These are phyloP conservation scores for Leccinum imitatum DNA, from an alignment of 768 basidiomycete species.

Conservation along the genomic window DNA sequence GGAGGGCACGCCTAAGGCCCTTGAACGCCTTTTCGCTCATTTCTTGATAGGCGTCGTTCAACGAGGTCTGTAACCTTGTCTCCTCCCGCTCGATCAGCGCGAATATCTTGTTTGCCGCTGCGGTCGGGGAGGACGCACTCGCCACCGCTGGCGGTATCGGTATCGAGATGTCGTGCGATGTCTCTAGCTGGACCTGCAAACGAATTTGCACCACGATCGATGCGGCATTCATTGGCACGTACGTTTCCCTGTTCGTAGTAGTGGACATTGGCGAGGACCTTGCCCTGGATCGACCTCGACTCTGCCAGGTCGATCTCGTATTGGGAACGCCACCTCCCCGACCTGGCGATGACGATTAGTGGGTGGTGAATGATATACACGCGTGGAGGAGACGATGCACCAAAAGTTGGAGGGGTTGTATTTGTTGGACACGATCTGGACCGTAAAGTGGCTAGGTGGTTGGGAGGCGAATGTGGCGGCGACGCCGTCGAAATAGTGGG, in stretches of 20 bases:
- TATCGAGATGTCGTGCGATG: slow-evolving; percentile 67
- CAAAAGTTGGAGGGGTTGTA: slow-evolving; percentile 86
- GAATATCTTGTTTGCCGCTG: slow-evolving; percentile 69
- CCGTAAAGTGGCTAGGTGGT: slow-evolving; percentile 46
- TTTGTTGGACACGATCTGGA: slow-evolving; percentile 93
- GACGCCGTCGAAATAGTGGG: slow-evolving; percentile 85
- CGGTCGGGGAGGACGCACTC: slow-evolving; percentile 46
- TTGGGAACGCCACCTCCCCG: slow-evolving; percentile 91
- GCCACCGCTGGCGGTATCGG: slow-evolving; percentile 58
- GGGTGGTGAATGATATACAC: neutral
- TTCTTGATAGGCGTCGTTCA: slow-evolving; percentile 82
- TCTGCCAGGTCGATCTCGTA: slow-evolving; percentile 68
- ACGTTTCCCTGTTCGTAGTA: slow-evolving; percentile 97
- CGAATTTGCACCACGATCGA: neutral
- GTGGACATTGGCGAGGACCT: slow-evolving; percentile 82
- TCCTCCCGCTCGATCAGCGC: slow-evolving; percentile 83
- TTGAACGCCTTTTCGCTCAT: slow-evolving; percentile 96
- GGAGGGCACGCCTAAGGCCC: slow-evolving; percentile 83
- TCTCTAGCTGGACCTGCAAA: slow-evolving; percentile 82
- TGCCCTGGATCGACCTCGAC: slow-evolving; percentile 62
- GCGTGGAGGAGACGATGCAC: slow-evolving; percentile 39
- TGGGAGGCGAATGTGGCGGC: slow-evolving; percentile 60
- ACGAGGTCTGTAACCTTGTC: slow-evolving; percentile 69
- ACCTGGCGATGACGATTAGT: slow-evolving; percentile 50
- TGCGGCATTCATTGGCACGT: slow-evolving; percentile 34